Percentiles rank a stretch among this genome's conserved stretches.
These are phyloP conservation scores for Nitzschia inconspicua DNA, from an alignment of 108 stramenopile genomes.

Conservation along the genomic window DNA sequence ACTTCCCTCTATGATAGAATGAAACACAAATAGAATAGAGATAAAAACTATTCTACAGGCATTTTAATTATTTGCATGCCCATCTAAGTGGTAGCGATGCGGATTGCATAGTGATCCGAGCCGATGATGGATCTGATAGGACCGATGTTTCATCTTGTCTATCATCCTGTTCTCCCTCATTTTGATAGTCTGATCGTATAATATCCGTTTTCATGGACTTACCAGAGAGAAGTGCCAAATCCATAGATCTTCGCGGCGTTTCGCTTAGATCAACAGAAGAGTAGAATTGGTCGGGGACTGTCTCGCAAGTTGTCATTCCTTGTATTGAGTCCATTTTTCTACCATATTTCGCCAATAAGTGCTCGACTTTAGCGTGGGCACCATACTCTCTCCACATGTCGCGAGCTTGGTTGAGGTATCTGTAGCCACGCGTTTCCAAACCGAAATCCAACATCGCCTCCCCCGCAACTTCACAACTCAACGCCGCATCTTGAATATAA, in stretches of 20 bases:
- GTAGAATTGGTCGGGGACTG: too few relatives aligned
- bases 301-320: too few relatives aligned
- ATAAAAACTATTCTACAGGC: too few relatives aligned
- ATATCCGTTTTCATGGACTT: conserved; percentile 1
- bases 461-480: conserved; percentile 26
- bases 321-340: too few relatives aligned
- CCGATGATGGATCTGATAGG: too few relatives aligned
- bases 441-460: conserved; percentile 4
- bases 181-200: background rate
- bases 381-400: conserved; percentile 11
- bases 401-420: conserved; percentile 20
- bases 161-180: background rate
- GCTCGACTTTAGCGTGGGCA: conserved; percentile 7
- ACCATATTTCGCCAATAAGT: background rate
- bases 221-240: conserved; percentile 5
- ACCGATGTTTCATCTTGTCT: too few relatives aligned
- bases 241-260: background rate
- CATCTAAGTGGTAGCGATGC: too few relatives aligned
- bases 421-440: background rate
- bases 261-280: background rate
- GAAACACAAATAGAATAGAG: too few relatives aligned
- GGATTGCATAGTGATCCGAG: too few relatives aligned
- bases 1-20: too few relatives aligned
- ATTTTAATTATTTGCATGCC: too few relatives aligned
- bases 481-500: conserved; percentile 29